phyloP scores from a whole-genome alignment of 805 yeast species.

The Lipomyces orientalis region DNA sequence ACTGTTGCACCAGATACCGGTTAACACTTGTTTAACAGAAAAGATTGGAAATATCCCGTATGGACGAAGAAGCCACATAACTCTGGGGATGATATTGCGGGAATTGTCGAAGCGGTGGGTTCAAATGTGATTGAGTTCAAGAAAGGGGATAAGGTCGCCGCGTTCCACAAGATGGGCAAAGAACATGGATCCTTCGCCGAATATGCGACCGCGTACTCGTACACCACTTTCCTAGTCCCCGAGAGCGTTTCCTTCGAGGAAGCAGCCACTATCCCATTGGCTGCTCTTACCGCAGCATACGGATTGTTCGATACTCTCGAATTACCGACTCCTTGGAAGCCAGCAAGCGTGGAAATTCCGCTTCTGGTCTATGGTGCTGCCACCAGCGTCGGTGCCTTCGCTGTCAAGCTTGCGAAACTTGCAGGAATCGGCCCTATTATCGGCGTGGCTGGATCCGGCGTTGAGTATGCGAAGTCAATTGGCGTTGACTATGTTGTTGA shows the following conservation, averaged over 20 bases:
- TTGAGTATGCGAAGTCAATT: slow-evolving; percentile 17
- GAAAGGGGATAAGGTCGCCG: slow-evolving; percentile 27
- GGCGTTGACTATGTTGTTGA: slow-evolving; percentile 20
- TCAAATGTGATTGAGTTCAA: slow-evolving; percentile 15
- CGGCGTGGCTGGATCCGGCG: slow-evolving; percentile 20
- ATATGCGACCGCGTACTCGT: slow-evolving; percentile 18
- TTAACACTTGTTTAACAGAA: not conserved
- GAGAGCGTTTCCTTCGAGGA: slow-evolving; percentile 16
- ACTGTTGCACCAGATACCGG: not conserved
- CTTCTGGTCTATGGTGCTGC: slow-evolving; percentile 21
- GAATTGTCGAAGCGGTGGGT: slow-evolving; percentile 19
- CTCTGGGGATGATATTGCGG: slow-evolving; percentile 29
- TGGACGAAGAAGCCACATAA: slow-evolving; percentile 6
- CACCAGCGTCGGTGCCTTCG: slow-evolving; percentile 22
- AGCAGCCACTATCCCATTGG: slow-evolving; percentile 23
- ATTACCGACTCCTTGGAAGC: slow-evolving; percentile 16
- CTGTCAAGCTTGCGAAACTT: slow-evolving; percentile 23
- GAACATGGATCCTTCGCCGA: slow-evolving; percentile 25
- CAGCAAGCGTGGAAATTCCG: slow-evolving; percentile 13
- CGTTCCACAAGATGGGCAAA: slow-evolving; percentile 20
- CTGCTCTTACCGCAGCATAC: slow-evolving; percentile 17
- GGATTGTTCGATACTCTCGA: slow-evolving; percentile 9
- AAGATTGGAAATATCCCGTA: slow-evolving; percentile 28
- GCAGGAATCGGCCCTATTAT: slow-evolving; percentile 19
- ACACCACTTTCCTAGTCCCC: slow-evolving; percentile 20